Conservation (phyloP, 2,329 filamentous ascomycete genomes). For the Hypoxylon sp. region DNA sequence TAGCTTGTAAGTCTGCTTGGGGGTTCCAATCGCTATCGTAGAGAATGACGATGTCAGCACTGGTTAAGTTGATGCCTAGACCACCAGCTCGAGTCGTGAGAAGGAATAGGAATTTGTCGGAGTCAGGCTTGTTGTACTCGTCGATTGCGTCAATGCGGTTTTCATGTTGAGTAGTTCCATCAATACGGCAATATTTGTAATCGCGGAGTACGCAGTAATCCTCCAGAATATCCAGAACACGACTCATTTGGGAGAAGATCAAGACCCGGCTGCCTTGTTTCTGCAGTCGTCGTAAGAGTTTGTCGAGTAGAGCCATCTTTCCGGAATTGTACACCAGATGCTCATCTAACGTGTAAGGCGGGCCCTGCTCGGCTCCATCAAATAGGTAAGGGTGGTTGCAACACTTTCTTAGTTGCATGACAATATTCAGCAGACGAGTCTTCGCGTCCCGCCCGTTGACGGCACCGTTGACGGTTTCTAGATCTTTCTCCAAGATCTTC, state of each 20-base stretch:
- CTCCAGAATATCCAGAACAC: constrained; percentile 94
- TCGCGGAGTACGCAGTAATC: constrained; percentile 98
- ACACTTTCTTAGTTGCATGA: constrained; percentile 99
- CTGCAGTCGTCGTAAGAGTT: constrained; percentile 85
- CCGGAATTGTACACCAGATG: constrained; percentile 93
- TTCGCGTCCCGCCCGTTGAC: constrained; percentile 98
- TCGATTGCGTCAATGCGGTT: constrained; percentile 98
- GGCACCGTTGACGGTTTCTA: constrained; percentile 97
- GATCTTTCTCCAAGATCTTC: constrained; percentile 98
- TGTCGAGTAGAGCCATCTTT: constrained; percentile 98
- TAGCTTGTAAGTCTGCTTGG: constrained; percentile 96
- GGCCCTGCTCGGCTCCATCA: constrained; percentile 95
- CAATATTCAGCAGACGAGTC: constrained; percentile 95
- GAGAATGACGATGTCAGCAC: constrained; percentile 93
- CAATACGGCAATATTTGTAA: constrained; percentile 97
- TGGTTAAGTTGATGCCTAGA: constrained; percentile 95
- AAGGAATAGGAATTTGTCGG: constrained; percentile 96
- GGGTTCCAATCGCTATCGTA: constrained; percentile 99
- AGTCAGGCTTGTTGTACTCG: constrained; percentile 95
- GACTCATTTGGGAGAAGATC: constrained; percentile 99
- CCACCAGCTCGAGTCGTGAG: constrained; percentile 96
- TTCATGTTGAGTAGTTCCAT: constrained; percentile 95
- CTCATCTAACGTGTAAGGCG: constrained; percentile 97
- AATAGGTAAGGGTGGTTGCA: constrained; percentile 99
- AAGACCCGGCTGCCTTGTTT: constrained; percentile 93